Evolutionary conservation across 148 eudicot genomes (phyloP).

Genomic region (Euryodendron excelsum): DNA sequence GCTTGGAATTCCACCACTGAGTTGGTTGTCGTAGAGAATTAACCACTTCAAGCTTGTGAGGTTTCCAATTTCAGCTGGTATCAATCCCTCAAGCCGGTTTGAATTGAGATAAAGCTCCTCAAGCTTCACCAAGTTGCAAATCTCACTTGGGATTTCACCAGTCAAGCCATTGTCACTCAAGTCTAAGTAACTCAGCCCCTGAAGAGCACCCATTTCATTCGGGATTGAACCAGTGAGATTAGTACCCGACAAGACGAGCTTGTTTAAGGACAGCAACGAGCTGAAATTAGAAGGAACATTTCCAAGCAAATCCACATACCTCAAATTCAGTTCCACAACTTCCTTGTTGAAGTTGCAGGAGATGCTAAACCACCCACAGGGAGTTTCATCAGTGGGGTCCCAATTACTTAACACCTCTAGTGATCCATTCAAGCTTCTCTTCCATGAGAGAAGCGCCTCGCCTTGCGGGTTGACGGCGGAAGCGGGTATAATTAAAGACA

Average conservation of each 20-base stretch:
- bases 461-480: constrained; percentile 64
- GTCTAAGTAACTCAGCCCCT: constrained; percentile 45
- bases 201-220: constrained; percentile 39
- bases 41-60: constrained; percentile 50
- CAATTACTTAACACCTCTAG: constrained; percentile 41
- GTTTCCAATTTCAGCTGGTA: constrained; percentile 60
- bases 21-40: constrained; percentile 69
- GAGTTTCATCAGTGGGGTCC: constrained; percentile 49
- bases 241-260: constrained; percentile 52
- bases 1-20: constrained; percentile 67
- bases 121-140: constrained; percentile 44
- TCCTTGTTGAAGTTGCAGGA: constrained; percentile 52
- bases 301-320: constrained; percentile 65
- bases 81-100: constrained; percentile 58
- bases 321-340: constrained; percentile 58
- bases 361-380: constrained; percentile 74
- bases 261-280: constrained; percentile 44
- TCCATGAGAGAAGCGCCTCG: constrained; percentile 70
- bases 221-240: constrained; percentile 79
- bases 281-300: constrained; percentile 51
- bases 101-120: constrained; percentile 61
- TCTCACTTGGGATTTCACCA: constrained; percentile 69
- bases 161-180: constrained; percentile 70
- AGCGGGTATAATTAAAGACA: constrained; percentile 8
- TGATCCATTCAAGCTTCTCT: constrained; percentile 50